A percentile compares a stretch with the other conserved stretches of the same genome.
Conservation (phyloP, 352 stramenopile genomes). For the Pythium dissotocum region DNA sequence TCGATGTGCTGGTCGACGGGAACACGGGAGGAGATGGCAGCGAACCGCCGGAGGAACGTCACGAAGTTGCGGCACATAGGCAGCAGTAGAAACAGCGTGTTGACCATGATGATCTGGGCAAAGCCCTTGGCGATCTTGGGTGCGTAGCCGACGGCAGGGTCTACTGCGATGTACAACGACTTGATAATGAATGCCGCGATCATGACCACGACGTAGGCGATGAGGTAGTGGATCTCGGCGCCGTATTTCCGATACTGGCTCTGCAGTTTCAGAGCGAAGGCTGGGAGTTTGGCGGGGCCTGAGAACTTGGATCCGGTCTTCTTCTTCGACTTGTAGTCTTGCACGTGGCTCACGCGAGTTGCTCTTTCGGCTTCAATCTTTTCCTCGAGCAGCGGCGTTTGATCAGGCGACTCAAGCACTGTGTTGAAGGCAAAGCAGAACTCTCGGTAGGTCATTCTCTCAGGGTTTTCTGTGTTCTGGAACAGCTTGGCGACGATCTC, state of each 20-base stretch:
- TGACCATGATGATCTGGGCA: conserved; percentile 70
- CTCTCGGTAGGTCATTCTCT: conserved; percentile 55
- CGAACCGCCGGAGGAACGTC: conserved; percentile 42
- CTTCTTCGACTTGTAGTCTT: neutral
- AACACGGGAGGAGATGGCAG: conserved; percentile 44
- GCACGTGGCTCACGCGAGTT: neutral
- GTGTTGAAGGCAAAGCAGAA: conserved; percentile 49
- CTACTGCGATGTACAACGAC: conserved; percentile 36
- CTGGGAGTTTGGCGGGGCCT: conserved; percentile 36
- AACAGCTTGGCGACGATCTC: conserved; percentile 59
- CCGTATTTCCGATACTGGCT: conserved; percentile 50
- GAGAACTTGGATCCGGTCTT: conserved; percentile 50
- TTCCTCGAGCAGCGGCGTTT: neutral
- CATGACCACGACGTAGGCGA: conserved; percentile 48
- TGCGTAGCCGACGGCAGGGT: conserved; percentile 60
- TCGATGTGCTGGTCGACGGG: conserved; percentile 73
- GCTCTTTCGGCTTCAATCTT: neutral
- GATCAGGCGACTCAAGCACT: conserved; percentile 12
- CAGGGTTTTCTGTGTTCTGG: conserved; percentile 30
- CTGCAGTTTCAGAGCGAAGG: conserved; percentile 1
- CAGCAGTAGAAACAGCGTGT: conserved; percentile 71
- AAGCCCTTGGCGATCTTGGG: conserved; percentile 70
- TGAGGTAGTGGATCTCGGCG: conserved; percentile 50
- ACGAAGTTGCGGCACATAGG: conserved; percentile 78
- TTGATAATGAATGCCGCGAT: conserved; percentile 52